Conservation (phyloP, 2,329 filamentous ascomycete species). For the Neofusicoccum sp. region DNA sequence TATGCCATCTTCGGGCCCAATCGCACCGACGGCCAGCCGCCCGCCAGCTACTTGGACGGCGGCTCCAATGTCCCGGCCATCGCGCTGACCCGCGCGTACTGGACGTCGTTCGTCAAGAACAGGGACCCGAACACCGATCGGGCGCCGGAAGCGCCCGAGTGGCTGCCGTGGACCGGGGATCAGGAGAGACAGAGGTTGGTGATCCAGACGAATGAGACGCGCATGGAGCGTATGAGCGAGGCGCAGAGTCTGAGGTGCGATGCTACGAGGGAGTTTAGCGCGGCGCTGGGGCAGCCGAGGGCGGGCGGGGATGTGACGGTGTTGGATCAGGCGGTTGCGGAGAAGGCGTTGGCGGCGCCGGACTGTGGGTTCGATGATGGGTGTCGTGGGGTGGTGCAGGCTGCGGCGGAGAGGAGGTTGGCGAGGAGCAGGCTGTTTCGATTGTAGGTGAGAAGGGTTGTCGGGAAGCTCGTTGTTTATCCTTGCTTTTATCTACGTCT, state of each 20-base stretch:
- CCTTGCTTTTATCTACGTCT: too few species aligned
- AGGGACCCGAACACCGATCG: slow-evolving; percentile 66
- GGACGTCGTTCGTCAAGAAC: slow-evolving; percentile 70
- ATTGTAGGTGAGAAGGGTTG: too few species aligned
- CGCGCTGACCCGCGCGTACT: slow-evolving; percentile 68
- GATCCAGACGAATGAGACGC: slow-evolving; percentile 43
- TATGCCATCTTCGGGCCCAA: slow-evolving; percentile 68
- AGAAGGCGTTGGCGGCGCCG: not conserved
- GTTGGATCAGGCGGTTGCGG: slow-evolving; percentile 4
- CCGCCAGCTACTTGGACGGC: slow-evolving; percentile 57
- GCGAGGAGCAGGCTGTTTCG: too few species aligned
- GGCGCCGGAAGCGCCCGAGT: slow-evolving; percentile 50
- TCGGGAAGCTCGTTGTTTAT: too few species aligned
- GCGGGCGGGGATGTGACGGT: not conserved
- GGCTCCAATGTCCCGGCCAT: slow-evolving; percentile 60
- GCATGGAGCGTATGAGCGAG: slow-evolving; percentile 43
- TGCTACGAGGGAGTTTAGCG: slow-evolving; percentile 1
- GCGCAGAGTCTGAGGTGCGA: not conserved
- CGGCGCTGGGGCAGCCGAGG: not conserved
- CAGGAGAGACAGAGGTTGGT: slow-evolving; percentile 31
- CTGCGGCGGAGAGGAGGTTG: too few species aligned
- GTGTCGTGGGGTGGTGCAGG: too few species aligned
- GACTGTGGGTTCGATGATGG: slow-evolving; percentile 6
- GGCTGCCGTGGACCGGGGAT: slow-evolving; percentile 49
- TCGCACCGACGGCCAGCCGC: slow-evolving; percentile 53